Conservation (phyloP, 2,329 filamentous ascomycete genomes). For the Lecanicillium sp. region DNA sequence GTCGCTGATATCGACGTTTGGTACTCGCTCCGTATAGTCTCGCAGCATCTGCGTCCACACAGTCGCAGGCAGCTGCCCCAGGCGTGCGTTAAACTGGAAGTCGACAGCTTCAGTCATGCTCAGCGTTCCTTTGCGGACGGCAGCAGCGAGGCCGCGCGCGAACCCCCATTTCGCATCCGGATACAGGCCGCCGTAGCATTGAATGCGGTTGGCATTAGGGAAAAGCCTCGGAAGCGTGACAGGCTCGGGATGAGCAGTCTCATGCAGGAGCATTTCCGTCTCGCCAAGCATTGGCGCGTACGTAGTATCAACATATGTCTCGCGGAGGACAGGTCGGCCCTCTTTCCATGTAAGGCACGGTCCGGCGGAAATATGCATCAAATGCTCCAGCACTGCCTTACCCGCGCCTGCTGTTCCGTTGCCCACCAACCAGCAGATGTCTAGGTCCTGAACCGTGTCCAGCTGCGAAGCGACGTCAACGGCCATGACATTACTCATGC, state of each 20-base stretch:
- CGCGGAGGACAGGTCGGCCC: neutral
- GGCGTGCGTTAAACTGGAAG: neutral
- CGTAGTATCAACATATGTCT: neutral
- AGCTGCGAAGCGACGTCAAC: neutral
- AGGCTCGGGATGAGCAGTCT: neutral
- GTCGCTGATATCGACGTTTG: neutral
- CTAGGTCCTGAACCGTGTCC: neutral
- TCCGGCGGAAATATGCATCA: neutral
- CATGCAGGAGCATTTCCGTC: neutral
- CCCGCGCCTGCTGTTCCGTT: neutral
- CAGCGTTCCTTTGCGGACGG: neutral
- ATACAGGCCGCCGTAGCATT: neutral
- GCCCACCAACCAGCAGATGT: neutral
- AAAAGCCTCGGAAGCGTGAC: neutral
- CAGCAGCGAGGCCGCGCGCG: neutral
- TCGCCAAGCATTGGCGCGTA: neutral
- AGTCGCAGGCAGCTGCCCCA: neutral
- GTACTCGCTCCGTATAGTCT: neutral
- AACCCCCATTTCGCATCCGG: neutral
- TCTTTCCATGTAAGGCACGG: neutral
- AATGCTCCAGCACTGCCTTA: neutral
- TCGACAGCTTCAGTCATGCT: neutral
- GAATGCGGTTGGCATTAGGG: neutral
- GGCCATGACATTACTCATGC: conserved; percentile 1
- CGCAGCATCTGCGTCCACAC: neutral